Conservation (phyloP, 2,329 filamentous ascomycete species). For the Colletotrichum echinochloae region DNA sequence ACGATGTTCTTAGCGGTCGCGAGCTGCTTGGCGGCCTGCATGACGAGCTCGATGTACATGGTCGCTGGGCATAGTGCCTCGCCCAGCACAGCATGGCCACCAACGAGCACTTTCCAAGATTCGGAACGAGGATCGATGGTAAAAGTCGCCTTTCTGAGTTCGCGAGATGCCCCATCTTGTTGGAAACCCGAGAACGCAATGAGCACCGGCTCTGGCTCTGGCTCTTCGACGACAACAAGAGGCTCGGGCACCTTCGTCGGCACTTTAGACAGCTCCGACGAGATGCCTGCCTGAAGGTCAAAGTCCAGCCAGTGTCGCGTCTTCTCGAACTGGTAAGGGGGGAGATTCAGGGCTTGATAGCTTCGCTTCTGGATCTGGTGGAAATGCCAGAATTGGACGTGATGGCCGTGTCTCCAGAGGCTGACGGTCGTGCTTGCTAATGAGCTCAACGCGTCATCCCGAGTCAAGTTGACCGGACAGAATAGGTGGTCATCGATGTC, state of each 20-base stretch:
- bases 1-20: too few relatives aligned
- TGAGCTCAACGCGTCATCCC: too few relatives aligned
- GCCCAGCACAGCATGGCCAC: neutral
- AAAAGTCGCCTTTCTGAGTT: too few relatives aligned
- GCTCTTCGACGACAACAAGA: neutral
- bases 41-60: constrained; percentile 2
- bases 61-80: neutral
- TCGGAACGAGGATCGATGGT: too few relatives aligned
- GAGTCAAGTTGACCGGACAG: too few relatives aligned
- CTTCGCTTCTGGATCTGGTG: too few relatives aligned
- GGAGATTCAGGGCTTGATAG: neutral
- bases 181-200: neutral
- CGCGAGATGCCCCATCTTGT: neutral
- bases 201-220: neutral
- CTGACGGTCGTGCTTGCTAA: too few relatives aligned
- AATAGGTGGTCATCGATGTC: too few relatives aligned
- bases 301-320: neutral
- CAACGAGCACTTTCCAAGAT: neutral
- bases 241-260: neutral
- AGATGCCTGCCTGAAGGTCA: neutral
- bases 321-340: neutral
- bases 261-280: neutral
- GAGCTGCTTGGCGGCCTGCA: neutral
- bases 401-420: too few relatives aligned
- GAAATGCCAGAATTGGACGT: too few relatives aligned